These are phyloP conservation scores for Entonaema liquescens DNA, from an alignment of 495 filamentous ascomycete species.

Conservation along the genomic window DNA sequence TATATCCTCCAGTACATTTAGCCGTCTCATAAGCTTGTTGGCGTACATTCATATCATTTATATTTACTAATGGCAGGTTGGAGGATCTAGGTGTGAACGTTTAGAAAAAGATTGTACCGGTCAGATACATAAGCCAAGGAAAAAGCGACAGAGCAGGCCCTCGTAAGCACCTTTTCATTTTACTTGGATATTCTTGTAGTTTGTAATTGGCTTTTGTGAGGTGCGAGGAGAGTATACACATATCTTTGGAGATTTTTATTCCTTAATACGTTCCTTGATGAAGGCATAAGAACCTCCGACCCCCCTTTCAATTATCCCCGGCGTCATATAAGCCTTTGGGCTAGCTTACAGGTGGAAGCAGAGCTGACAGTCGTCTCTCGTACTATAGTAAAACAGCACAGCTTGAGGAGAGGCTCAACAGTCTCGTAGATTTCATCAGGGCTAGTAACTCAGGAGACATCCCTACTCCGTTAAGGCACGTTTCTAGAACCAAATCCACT, in stretches of 20 bases:
- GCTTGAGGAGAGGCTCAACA: conserved; percentile 48
- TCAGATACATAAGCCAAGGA: conserved; percentile 47
- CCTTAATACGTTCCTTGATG: not conserved
- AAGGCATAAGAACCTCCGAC: not conserved
- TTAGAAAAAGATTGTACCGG: conserved; percentile 47
- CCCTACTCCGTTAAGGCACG: conserved; percentile 9
- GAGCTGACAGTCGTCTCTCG: conserved; percentile 4
- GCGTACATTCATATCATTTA: not conserved
- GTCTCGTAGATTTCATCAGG: conserved; percentile 45
- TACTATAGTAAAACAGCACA: conserved; percentile 45
- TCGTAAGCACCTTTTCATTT: conserved; percentile 43
- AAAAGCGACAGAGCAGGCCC: conserved; percentile 48
- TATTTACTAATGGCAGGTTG: conserved; percentile 21
- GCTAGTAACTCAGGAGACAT: conserved; percentile 40
- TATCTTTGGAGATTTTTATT: not conserved
- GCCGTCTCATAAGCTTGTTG: not conserved
- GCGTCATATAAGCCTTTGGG: not conserved
- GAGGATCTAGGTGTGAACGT: conserved; percentile 41
- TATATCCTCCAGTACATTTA: not conserved
- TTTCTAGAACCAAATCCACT: not conserved
- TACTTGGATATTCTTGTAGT: not conserved
- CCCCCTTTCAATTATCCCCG: not conserved
- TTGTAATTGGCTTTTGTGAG: not conserved
- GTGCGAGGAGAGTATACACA: not conserved
- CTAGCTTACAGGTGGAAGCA: not conserved